Evolutionary conservation across 2,329 filamentous ascomycete genomes (phyloP).

Genomic region (Colletotrichum coccodes): DNA sequence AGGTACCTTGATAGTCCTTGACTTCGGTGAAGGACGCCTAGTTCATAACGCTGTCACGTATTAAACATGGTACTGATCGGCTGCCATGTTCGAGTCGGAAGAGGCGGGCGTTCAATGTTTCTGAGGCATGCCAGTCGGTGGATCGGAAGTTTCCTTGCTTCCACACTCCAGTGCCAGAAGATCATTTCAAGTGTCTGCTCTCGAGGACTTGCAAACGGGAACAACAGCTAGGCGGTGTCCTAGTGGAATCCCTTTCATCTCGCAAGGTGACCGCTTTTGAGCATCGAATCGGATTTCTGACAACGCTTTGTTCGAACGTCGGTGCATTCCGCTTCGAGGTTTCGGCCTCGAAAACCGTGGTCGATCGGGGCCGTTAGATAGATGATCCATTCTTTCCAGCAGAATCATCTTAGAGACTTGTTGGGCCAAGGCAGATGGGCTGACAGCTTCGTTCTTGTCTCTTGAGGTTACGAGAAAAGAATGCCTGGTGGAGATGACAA

Average conservation of each 20-base stretch:
- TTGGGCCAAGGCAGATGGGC: background rate
- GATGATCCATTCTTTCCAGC: background rate
- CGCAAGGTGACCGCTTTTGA: background rate
- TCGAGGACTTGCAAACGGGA: background rate
- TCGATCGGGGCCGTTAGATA: background rate
- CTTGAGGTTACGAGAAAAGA: background rate
- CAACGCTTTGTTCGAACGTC: background rate
- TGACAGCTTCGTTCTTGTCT: background rate
- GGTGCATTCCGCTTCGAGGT: background rate
- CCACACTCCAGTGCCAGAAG: background rate
- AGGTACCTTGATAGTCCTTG: background rate
- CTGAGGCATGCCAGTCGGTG: background rate
- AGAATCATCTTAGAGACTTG: background rate
- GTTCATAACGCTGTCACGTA: background rate
- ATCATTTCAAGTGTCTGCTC: background rate
- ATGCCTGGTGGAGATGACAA: background rate
- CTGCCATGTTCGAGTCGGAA: background rate
- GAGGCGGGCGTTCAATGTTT: slow-evolving; percentile 2
- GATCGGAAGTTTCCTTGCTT: background rate
- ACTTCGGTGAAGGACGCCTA: background rate
- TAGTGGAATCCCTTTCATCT: slow-evolving; percentile 5
- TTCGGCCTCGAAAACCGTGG: background rate
- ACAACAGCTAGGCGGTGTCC: background rate
- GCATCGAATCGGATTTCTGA: background rate
- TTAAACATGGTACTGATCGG: background rate